Evolutionary conservation across 2,329 filamentous ascomycete genomes (phyloP).

Genomic region (Anthostomella pinea): DNA sequence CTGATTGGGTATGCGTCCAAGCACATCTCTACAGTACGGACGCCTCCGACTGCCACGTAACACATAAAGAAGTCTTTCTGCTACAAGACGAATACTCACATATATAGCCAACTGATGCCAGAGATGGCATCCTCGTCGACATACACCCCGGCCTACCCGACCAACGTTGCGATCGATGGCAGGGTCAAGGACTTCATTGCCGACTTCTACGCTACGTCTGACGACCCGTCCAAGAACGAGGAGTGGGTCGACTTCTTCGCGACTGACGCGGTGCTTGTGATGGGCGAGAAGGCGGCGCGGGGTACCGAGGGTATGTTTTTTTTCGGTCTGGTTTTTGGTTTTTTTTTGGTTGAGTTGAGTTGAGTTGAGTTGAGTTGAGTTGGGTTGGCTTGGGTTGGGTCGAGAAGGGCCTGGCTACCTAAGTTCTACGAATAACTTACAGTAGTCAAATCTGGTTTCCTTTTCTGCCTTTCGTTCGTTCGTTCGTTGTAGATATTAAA

Average conservation of each 20-base stretch:
- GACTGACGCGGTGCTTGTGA: constrained; percentile 39
- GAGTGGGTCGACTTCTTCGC: constrained; percentile 43
- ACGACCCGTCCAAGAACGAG: constrained; percentile 39
- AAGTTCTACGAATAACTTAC: too few species aligned
- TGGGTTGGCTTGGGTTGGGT: too few species aligned
- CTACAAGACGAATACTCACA: background rate
- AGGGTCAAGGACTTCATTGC: constrained; percentile 37
- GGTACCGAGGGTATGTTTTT: constrained; percentile 32
- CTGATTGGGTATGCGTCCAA: background rate
- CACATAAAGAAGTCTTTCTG: too few species aligned
- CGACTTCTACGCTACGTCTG: constrained; percentile 44
- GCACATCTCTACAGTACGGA: too few species aligned
- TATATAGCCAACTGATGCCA: background rate
- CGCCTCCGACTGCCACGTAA: too few species aligned
- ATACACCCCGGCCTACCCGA: constrained; percentile 31
- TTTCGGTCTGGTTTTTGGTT: background rate
- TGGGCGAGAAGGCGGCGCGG: constrained; percentile 38
- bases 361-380: too few species aligned
- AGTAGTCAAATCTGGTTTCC: too few species aligned
- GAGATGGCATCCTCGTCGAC: constrained; percentile 1
- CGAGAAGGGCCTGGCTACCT: too few species aligned
- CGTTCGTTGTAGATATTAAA: too few species aligned
- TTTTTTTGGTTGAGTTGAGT: too few species aligned
- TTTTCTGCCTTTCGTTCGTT: too few species aligned
- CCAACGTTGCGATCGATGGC: constrained; percentile 12